Evolutionary conservation across 2,329 filamentous ascomycete genomes (phyloP).

Genomic region (Colletotrichum sidae): DNA sequence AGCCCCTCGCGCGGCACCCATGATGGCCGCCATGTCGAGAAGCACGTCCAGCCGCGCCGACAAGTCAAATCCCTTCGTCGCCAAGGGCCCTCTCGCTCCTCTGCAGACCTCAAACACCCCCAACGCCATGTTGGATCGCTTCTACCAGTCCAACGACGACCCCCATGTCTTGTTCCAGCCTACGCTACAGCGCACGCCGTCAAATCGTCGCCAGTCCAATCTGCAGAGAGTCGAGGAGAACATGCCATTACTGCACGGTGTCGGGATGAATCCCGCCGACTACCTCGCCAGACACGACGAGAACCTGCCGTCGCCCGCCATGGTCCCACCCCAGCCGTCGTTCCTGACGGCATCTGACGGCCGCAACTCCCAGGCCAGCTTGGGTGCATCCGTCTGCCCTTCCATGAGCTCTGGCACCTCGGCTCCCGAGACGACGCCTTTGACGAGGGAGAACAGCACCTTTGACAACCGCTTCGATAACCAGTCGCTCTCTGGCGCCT

Average conservation of each 20-base stretch:
- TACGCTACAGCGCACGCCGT: conserved; percentile 43
- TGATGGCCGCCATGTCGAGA: conserved; percentile 44
- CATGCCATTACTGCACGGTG: conserved; percentile 41
- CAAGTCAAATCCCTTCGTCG: conserved; percentile 52
- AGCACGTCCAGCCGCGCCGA: conserved; percentile 56
- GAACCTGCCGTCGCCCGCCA: conserved; percentile 42
- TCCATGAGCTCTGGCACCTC: conserved; percentile 57
- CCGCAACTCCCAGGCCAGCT: conserved; percentile 39
- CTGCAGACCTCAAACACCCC: conserved; percentile 40
- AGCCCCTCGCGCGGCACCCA: conserved; percentile 31
- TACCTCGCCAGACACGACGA: conserved; percentile 50
- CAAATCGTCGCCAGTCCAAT: conserved; percentile 40
- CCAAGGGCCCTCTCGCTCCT: conserved; percentile 49
- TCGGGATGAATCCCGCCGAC: conserved; percentile 53
- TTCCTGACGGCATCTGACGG: conserved; percentile 39
- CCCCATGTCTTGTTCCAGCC: conserved; percentile 40
- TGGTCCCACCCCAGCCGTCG: conserved; percentile 38
- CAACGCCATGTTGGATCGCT: conserved; percentile 44
- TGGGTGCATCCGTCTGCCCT: conserved; percentile 52
- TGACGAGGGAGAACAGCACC: conserved; percentile 58
- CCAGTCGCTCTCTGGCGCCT: conserved; percentile 42
- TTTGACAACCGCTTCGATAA: conserved; percentile 45
- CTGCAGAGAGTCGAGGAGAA: conserved; percentile 53
- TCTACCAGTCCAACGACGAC: conserved; percentile 48
- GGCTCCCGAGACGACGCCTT: conserved; percentile 51